Conservation (phyloP, 2,329 filamentous ascomycete genomes). For the Apiospora sp. region DNA sequence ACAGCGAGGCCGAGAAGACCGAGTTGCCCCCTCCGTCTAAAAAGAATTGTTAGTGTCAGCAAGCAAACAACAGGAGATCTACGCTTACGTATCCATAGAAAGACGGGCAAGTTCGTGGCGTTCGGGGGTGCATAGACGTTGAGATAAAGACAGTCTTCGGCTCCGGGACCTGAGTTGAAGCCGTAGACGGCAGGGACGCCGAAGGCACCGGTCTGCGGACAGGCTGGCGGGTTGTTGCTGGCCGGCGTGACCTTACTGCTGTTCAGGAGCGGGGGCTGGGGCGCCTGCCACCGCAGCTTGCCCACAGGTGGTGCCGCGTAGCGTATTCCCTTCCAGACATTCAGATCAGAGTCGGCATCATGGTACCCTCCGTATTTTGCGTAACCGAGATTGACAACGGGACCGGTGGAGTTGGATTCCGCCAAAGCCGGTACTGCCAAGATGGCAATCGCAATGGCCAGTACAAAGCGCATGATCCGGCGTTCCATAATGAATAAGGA, state of each 20-base stretch:
- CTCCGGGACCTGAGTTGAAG: constrained; percentile 28
- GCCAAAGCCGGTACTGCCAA: not conserved
- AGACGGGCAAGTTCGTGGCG: constrained; percentile 47
- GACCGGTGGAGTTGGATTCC: not conserved
- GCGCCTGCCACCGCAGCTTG: constrained; percentile 52
- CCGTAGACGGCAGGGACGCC: constrained; percentile 38
- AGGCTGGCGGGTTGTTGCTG: constrained; percentile 40
- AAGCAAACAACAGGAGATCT: not conserved
- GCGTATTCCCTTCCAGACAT: constrained; percentile 55
- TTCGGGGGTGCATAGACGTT: constrained; percentile 53
- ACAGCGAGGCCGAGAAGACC: constrained; percentile 29
- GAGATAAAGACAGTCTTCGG: constrained; percentile 58
- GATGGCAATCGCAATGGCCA: not conserved
- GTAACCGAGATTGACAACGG: constrained; percentile 54
- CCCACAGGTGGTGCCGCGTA: constrained; percentile 53
- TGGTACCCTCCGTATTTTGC: constrained; percentile 52
- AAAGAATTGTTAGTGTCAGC: not conserved
- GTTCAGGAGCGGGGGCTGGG: constrained; percentile 41
- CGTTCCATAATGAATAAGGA: not conserved
- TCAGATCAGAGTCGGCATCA: constrained; percentile 47
- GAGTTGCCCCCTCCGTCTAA: constrained; percentile 56
- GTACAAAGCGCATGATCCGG: not conserved
- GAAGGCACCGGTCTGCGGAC: constrained; percentile 41
- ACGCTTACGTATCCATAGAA: constrained; percentile 55
- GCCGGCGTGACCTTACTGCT: constrained; percentile 42